Conservation (phyloP, 2,329 filamentous ascomycete species). For the Alternaria sp. region DNA sequence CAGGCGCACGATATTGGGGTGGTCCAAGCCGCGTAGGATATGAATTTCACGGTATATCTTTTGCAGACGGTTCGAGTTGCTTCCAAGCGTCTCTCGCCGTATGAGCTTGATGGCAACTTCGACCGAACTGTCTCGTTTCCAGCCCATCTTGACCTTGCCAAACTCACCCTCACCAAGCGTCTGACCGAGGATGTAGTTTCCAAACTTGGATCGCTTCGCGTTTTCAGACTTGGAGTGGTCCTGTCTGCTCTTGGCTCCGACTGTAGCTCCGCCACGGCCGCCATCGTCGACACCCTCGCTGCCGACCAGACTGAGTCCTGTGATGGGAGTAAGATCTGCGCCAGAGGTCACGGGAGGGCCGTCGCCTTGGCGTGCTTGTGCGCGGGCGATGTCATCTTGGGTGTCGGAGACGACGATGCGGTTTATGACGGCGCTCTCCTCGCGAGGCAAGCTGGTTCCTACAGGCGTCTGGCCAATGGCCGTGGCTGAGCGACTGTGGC, state of each 20-base stretch:
- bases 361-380: slow-evolving; percentile 73
- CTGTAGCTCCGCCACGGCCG: slow-evolving; percentile 52
- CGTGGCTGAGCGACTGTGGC: slow-evolving; percentile 56
- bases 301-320: slow-evolving; percentile 59
- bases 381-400: slow-evolving; percentile 74
- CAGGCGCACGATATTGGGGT: slow-evolving; percentile 95
- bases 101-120: slow-evolving; percentile 98
- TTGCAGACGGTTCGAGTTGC: slow-evolving; percentile 85
- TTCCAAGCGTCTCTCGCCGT: slow-evolving; percentile 86
- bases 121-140: slow-evolving; percentile 93
- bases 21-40: slow-evolving; percentile 85
- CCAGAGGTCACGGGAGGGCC: slow-evolving; percentile 57
- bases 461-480: slow-evolving; percentile 64
- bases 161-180: slow-evolving; percentile 98
- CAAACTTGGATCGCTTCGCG: slow-evolving; percentile 85
- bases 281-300: slow-evolving; percentile 61
- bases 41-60: slow-evolving; percentile 98
- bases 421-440: slow-evolving; percentile 81
- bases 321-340: slow-evolving; percentile 56
- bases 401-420: slow-evolving; percentile 79
- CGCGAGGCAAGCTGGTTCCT: slow-evolving; percentile 67
- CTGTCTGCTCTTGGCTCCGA: slow-evolving; percentile 60
- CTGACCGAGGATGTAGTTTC: slow-evolving; percentile 93
- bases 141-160: slow-evolving; percentile 97
- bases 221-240: slow-evolving; percentile 63